Evolutionary conservation across 495 filamentous ascomycete species (phyloP).

Genomic region (Penicillium alfredii): DNA sequence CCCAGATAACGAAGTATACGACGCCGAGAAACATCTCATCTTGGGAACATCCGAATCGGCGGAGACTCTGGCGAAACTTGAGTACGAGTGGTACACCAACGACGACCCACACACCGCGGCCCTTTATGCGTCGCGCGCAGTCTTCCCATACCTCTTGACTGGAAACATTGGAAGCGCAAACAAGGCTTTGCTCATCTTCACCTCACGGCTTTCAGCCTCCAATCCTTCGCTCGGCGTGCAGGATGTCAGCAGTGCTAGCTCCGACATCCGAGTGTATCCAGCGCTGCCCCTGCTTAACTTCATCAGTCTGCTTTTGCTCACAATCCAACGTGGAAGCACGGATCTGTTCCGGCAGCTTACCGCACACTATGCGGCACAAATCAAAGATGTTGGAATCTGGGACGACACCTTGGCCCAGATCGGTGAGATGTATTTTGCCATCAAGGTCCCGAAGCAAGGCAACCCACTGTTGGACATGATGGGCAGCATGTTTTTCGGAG

Average conservation of each 20-base stretch:
- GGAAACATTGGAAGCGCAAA: constrained; percentile 88
- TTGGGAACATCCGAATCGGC: constrained; percentile 87
- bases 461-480: constrained; percentile 97
- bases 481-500: constrained; percentile 84
- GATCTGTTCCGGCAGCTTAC: constrained; percentile 81
- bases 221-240: constrained; percentile 68
- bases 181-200: constrained; percentile 74
- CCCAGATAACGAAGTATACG: constrained; percentile 78
- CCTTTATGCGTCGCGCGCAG: constrained; percentile 80
- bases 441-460: constrained; percentile 77
- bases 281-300: constrained; percentile 88
- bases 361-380: constrained; percentile 69
- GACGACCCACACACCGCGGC: constrained; percentile 86
- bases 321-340: constrained; percentile 69
- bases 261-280: constrained; percentile 78
- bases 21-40: constrained; percentile 84
- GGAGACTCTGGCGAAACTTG: constrained; percentile 68
- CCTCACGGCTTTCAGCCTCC: constrained; percentile 59
- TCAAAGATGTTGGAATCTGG: constrained; percentile 72
- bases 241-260: constrained; percentile 67
- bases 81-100: constrained; percentile 89
- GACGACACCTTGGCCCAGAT: constrained; percentile 79
- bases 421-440: constrained; percentile 96
- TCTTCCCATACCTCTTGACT: constrained; percentile 86
- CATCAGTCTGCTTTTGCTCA: constrained; percentile 72